These are phyloP conservation scores for Biscogniauxia marginata DNA, from an alignment of 2,329 filamentous ascomycete species.

Conservation along the genomic window DNA sequence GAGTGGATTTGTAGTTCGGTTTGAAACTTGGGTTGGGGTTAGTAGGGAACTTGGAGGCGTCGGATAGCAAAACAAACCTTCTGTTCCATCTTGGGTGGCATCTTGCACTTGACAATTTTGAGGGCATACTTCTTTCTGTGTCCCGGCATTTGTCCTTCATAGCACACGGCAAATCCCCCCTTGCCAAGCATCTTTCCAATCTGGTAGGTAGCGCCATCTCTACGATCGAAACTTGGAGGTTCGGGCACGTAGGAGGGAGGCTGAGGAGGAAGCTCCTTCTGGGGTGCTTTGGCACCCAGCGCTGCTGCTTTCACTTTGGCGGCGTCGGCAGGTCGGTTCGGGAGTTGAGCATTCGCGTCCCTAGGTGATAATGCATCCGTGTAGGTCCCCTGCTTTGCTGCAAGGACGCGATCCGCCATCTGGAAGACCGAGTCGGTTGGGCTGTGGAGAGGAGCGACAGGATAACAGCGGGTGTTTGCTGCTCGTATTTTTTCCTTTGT, in stretches of 20 bases:
- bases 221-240: conserved; percentile 66
- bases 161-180: conserved; percentile 80
- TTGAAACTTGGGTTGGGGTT: conserved; percentile 53
- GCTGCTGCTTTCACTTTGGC: conserved; percentile 51
- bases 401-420: conserved; percentile 49
- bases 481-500: conserved; percentile 5
- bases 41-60: conserved; percentile 4
- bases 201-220: conserved; percentile 69
- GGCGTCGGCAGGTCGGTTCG: conserved; percentile 36
- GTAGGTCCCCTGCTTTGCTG: conserved; percentile 50
- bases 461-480: conserved; percentile 2
- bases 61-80: conserved; percentile 54
- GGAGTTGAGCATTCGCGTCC: conserved; percentile 60
- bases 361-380: conserved; percentile 64
- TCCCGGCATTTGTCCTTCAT: conserved; percentile 66
- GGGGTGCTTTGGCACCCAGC: conserved; percentile 29
- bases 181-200: conserved; percentile 74
- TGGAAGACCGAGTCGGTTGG: conserved; percentile 10
- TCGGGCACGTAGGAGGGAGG: conserved; percentile 60
- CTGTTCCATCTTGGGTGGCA: conserved; percentile 80
- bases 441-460: conserved; percentile 1
- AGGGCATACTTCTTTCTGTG: conserved; percentile 69
- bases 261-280: conserved; percentile 63
- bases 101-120: conserved; percentile 81
- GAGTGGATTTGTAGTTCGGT: conserved; percentile 95